Evolutionary conservation across 148 eudicot genomes (phyloP), one percentile per base, ranked within the genome.

Genomic region (Bassia scoparia): DNA sequence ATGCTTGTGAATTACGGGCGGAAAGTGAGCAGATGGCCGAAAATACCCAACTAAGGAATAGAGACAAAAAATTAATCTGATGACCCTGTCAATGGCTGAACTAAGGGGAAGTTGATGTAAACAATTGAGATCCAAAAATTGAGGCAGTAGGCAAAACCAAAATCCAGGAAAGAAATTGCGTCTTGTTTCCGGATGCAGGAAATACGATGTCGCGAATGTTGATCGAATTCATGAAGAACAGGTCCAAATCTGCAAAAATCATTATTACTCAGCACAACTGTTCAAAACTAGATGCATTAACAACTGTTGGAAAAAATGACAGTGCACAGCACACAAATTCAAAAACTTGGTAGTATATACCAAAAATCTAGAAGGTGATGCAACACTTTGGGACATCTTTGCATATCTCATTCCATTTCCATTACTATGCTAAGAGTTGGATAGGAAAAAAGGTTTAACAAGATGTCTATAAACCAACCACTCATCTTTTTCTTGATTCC

Each of bases 121-220:
- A 71, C 77, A 64, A 84, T 75, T 4, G 84, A 41, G 80, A 77
- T 50, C 86, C 88, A 86, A 81, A 79, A 86, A 83, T 76, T 83
- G 87, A 52, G 89, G 80, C 78, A 89, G 81, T 50, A 90, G 60
- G 88, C 87, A 90, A 68, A 85, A 76, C 65, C 86, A 79, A 74
- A 85, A 85, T 87, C 86, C 85, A 84, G 76, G 79, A 64, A 88
- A 80, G 86, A 80, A 81, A 81, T 68, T 48, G n/a, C 89, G 83
- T 81, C 86, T 83, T 86, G 98, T 89, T 93, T 90, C 98, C 97
- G 80, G 74, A 83, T 63, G 88, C 95, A 93, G 98, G 98, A 90
- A 93, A 90, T 31, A 64, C 82, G 91, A 90, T 83, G 79, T 87
- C 66, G 41, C 83, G 74, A 82, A 64, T 73, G 82, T 81, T 73